Evolutionary conservation across 2,329 filamentous ascomycete species (phyloP).

Genomic region (Kalaharituber pfeilii): DNA sequence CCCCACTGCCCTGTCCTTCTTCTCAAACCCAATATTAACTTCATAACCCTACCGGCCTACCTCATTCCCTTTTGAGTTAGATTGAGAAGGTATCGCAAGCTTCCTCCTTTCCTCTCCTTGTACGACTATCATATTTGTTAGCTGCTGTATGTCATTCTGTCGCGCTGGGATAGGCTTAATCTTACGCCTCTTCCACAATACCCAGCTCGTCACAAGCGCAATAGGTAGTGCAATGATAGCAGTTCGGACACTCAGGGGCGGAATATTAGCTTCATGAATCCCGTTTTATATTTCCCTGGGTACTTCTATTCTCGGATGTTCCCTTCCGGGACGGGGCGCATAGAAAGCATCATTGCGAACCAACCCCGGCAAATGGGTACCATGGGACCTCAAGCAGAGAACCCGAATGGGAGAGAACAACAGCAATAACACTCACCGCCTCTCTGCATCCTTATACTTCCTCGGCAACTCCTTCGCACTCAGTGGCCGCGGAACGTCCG

Average conservation of each 20-base stretch:
- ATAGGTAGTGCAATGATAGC: slow-evolving; percentile 21
- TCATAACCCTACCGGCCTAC: too few species aligned
- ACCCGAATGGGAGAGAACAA: neutral
- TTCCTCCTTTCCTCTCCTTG: neutral
- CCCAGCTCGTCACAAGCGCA: slow-evolving; percentile 18
- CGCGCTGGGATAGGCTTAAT: neutral
- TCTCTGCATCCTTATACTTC: slow-evolving; percentile 18
- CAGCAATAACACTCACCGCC: slow-evolving; percentile 7
- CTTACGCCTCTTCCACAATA: slow-evolving; percentile 21
- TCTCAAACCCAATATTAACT: too few species aligned
- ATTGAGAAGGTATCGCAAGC: too few species aligned
- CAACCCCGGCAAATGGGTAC: too few species aligned
- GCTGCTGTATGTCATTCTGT: too few species aligned
- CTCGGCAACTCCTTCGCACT: slow-evolving; percentile 15
- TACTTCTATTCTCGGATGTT: too few species aligned
- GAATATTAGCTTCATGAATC: neutral
- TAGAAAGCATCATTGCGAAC: too few species aligned
- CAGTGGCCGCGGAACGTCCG: slow-evolving; percentile 11
- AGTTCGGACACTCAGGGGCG: slow-evolving; percentile 10
- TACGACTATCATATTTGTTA: too few species aligned
- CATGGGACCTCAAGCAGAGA: neutral
- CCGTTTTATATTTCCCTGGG: neutral
- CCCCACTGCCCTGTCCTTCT: too few species aligned
- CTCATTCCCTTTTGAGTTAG: too few species aligned
- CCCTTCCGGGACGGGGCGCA: too few species aligned